Percentiles rank a stretch among this genome's conserved stretches.
These are phyloP conservation scores for Salisapilia sapeloensis DNA, from an alignment of 352 stramenopile species.

Conservation along the genomic window DNA sequence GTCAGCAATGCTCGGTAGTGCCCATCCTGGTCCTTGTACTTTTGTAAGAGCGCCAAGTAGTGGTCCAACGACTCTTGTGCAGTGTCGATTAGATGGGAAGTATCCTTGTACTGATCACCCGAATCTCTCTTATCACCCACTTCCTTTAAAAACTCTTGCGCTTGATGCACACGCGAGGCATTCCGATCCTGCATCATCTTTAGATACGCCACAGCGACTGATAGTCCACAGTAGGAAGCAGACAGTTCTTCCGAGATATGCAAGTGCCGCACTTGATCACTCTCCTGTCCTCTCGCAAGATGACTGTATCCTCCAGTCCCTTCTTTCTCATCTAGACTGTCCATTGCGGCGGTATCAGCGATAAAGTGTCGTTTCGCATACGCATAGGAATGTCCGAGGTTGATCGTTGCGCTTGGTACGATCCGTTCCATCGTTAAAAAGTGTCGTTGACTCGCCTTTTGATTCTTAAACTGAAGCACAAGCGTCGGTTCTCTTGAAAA, in stretches of 20 bases:
- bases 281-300: background rate
- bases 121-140: constrained; percentile 42
- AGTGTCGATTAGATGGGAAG: constrained; percentile 10
- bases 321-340: no score
- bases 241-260: constrained; percentile 74
- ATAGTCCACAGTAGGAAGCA: constrained; percentile 65
- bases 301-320: constrained; percentile 3
- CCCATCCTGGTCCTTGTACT: constrained; percentile 51
- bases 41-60: constrained; percentile 35
- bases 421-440: constrained; percentile 72
- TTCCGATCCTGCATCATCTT: constrained; percentile 59
- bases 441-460: constrained; percentile 30
- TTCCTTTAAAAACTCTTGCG: constrained; percentile 22
- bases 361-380: constrained; percentile 74
- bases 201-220: constrained; percentile 62
- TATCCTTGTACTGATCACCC: constrained; percentile 7
- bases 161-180: constrained; percentile 33
- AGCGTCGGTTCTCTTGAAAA: constrained; percentile 62
- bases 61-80: constrained; percentile 16
- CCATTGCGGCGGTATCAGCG: constrained; percentile 40
- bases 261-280: constrained; percentile 20
- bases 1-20: constrained; percentile 41
- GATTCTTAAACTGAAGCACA: constrained; percentile 22
- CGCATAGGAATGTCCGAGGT: constrained; percentile 53
- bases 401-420: constrained; percentile 34